A percentile compares a stretch with the other conserved stretches of the same genome.
Conservation (phyloP, 2,329 filamentous ascomycete genomes). For the Alternaria triticina region DNA sequence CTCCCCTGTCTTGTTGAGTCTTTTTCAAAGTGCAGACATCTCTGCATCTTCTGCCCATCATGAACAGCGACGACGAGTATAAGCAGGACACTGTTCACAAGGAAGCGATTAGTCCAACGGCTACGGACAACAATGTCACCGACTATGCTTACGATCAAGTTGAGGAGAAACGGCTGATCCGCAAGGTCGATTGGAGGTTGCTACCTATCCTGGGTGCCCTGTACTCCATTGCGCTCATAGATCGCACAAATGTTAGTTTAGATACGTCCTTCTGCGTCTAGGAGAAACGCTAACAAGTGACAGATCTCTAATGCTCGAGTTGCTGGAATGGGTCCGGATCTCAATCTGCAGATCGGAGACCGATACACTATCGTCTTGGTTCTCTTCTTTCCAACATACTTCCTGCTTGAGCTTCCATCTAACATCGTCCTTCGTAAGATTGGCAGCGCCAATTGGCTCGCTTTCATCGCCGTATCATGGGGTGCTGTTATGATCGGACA, state of each 20-base stretch:
- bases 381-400: conserved; percentile 37
- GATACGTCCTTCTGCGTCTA: no score
- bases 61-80: conserved; percentile 21
- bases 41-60: background rate
- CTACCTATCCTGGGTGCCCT: conserved; percentile 49
- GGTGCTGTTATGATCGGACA: conserved; percentile 36
- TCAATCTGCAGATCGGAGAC: conserved; percentile 26
- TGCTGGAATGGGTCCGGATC: conserved; percentile 35
- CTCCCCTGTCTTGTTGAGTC: background rate
- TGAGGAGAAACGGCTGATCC: conserved; percentile 29
- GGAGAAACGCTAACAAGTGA: background rate
- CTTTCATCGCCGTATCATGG: conserved; percentile 33
- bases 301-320: conserved; percentile 35
- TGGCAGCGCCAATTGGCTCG: conserved; percentile 36
- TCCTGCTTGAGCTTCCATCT: conserved; percentile 29
- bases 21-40: background rate
- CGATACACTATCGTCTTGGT: conserved; percentile 34
- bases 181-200: conserved; percentile 46
- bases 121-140: background rate
- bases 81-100: conserved; percentile 13
- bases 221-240: conserved; percentile 48
- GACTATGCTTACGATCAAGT: conserved; percentile 21
- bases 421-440: conserved; percentile 34
- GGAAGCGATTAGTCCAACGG: conserved; percentile 12
- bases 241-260: conserved; percentile 39